Base-by-base conservation (phyloP, 108 stramenopile species). In the Pseudonitzschia pungens region DNA sequence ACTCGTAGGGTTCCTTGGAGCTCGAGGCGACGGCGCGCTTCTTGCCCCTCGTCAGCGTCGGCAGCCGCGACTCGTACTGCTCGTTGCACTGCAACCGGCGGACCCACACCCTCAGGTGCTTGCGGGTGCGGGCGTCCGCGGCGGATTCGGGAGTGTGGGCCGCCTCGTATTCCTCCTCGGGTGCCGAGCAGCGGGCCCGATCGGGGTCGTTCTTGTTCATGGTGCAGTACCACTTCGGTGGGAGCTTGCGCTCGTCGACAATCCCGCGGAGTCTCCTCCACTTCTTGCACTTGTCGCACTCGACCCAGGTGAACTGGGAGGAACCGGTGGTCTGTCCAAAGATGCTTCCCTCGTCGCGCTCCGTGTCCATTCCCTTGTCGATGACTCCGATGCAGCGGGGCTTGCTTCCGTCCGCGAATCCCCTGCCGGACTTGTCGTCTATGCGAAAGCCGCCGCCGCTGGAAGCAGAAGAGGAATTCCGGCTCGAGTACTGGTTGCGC, bases 161-260 rank as follows among this genome's bases (percentile, higher is more conserved):
- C 14, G 89, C 73, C 64, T 92, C 94, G 70, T 92, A 95, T 60
- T 95, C 91, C 81, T 93, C 92, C 70, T 92, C 94, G 24, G 94
- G 91, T n/a, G 94, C 90, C 36, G 82, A 84, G 69, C 94, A 95
- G 29, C 83, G 76, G 29, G 91, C 75, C 10, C 94, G 89, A 60
- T 95, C 90, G 16, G 94, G 94, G 54, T 95, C 94, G 58, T 89
- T 94, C 70, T 86, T 91, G 76, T 95, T 95, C 94, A 95, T 92
- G 71, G 81, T 78, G 65, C 91, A 95, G 72, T 82, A 95, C 91
- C 93, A 95, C 59, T 87, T 87, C 6, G 90, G 83, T 4, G 93
- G 93, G 11, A 95, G 88, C 65, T 95, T 92, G 48, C 85, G 77
- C 56, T 89, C 89, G 73, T 95, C 93, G 36, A 95, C 90, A 9